These are phyloP conservation scores for Inga laurina DNA, from an alignment of 306 rosid genomes.

Conservation along the genomic window DNA sequence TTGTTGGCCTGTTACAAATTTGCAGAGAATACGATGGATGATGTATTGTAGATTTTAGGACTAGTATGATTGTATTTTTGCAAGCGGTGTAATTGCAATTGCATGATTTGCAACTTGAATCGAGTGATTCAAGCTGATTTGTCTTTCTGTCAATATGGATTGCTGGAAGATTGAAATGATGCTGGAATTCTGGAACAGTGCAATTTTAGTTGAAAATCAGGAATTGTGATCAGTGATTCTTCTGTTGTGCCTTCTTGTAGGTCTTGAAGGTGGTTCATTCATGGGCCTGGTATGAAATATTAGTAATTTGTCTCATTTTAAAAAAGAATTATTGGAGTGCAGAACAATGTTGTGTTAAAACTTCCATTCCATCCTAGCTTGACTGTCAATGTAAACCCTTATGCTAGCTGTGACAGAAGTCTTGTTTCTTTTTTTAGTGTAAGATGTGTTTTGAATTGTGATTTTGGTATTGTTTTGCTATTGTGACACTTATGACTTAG, in stretches of 20 bases:
- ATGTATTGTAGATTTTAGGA: background rate
- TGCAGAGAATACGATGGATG: background rate
- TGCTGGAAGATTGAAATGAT: background rate
- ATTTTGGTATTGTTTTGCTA: too few relatives aligned
- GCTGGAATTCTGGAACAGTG: background rate
- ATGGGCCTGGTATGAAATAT: background rate
- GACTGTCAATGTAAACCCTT: too few relatives aligned
- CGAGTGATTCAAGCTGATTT: background rate
- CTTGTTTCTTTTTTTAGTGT: too few relatives aligned
- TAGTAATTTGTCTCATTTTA: background rate
- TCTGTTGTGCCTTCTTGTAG: background rate
- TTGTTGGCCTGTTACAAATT: too few relatives aligned
- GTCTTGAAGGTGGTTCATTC: background rate
- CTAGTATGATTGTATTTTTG: conserved; percentile 20
- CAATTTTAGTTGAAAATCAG: background rate
- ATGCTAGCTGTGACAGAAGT: too few relatives aligned
- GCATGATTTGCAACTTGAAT: background rate
- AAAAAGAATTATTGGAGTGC: too few relatives aligned
- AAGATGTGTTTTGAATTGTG: too few relatives aligned
- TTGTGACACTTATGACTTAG: too few relatives aligned
- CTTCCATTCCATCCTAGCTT: too few relatives aligned
- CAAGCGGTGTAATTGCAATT: background rate
- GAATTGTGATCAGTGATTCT: background rate
- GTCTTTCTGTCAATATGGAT: background rate
- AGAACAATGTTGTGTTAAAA: too few relatives aligned